These are phyloP conservation scores for Hemisphaericaspora subhashii DNA, from an alignment of 1,139 yeast genomes.

Conservation along the genomic window DNA sequence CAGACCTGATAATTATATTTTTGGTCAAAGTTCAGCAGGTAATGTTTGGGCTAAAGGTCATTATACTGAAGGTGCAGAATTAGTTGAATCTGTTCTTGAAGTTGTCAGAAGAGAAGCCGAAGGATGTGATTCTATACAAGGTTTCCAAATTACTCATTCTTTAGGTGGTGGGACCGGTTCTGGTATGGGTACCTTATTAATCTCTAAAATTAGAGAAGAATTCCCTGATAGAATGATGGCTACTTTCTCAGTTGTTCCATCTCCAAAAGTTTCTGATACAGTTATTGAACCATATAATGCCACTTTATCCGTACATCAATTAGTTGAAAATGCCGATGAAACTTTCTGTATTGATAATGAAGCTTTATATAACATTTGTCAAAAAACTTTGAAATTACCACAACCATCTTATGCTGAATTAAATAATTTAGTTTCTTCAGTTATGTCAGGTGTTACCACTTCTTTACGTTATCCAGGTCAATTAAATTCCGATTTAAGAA, in stretches of 20 bases:
- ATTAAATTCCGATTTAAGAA: slow-evolving; percentile 86
- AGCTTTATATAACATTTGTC: slow-evolving; percentile 87
- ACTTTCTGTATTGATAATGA: slow-evolving; percentile 95
- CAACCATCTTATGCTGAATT: slow-evolving; percentile 79
- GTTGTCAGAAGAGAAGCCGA: slow-evolving; percentile 92
- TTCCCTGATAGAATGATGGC: slow-evolving; percentile 96
- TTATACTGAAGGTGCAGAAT: slow-evolving; percentile 94
- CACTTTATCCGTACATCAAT: slow-evolving; percentile 86
- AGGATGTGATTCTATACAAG: slow-evolving; percentile 88
- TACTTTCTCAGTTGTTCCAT: slow-evolving; percentile 88
- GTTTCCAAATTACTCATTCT: slow-evolving; percentile 91
- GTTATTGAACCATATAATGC: slow-evolving; percentile 95
- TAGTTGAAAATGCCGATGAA: slow-evolving; percentile 87
- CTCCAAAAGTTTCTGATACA: slow-evolving; percentile 88
- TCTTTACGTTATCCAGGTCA: slow-evolving; percentile 94
- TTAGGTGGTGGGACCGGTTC: slow-evolving; percentile 98
- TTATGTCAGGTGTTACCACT: slow-evolving; percentile 90
- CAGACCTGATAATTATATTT: slow-evolving; percentile 88
- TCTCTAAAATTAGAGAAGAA: slow-evolving; percentile 81
- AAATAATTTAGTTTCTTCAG: slow-evolving; percentile 80
- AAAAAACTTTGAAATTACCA: slow-evolving; percentile 74
- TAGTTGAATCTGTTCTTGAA: slow-evolving; percentile 85
- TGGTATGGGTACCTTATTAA: slow-evolving; percentile 88
- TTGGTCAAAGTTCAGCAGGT: slow-evolving; percentile 91
- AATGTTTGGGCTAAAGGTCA: slow-evolving; percentile 97